Conservation (phyloP, 306 rosid species). For the Medicago truncatula region DNA sequence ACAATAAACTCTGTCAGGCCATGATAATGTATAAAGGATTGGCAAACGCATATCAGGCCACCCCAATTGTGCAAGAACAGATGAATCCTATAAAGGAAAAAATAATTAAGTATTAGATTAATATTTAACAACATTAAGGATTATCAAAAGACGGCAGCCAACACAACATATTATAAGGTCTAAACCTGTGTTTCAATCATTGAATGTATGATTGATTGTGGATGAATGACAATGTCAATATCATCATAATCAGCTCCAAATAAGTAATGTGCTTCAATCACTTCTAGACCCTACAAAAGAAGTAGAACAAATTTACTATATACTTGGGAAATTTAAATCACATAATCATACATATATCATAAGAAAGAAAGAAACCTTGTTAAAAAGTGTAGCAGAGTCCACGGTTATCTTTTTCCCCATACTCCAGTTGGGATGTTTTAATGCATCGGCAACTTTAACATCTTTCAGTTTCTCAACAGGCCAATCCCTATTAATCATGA, state of each 20-base stretch:
- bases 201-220: constrained; percentile 96
- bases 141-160: constrained; percentile 18
- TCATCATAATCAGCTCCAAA: constrained; percentile 93
- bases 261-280: constrained; percentile 96
- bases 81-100: constrained; percentile 77
- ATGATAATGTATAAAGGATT: constrained; percentile 93
- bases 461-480: constrained; percentile 96
- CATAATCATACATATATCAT: constrained; percentile 35
- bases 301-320: constrained; percentile 30
- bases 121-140: constrained; percentile 1
- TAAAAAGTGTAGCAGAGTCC: constrained; percentile 98
- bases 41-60: constrained; percentile 99
- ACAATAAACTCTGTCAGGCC: constrained; percentile 95
- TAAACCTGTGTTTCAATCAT: constrained; percentile 97
- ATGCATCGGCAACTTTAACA: constrained; percentile 95
- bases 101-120: constrained; percentile 10
- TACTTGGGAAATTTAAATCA: constrained; percentile 28
- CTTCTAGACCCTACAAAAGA: constrained; percentile 86
- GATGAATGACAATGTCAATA: constrained; percentile 91
- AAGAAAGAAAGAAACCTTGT: constrained; percentile 65
- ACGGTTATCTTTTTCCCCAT: constrained; percentile 99
- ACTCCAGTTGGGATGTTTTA: constrained; percentile 99
- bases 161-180: constrained; percentile 24
- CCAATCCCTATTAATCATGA: constrained; percentile 71
- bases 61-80: constrained; percentile 95